Evolutionary conservation across 1,139 yeast genomes (phyloP), one percentile per base, ranked within the genome.

Genomic region (Yamadazyma jaroonii): DNA sequence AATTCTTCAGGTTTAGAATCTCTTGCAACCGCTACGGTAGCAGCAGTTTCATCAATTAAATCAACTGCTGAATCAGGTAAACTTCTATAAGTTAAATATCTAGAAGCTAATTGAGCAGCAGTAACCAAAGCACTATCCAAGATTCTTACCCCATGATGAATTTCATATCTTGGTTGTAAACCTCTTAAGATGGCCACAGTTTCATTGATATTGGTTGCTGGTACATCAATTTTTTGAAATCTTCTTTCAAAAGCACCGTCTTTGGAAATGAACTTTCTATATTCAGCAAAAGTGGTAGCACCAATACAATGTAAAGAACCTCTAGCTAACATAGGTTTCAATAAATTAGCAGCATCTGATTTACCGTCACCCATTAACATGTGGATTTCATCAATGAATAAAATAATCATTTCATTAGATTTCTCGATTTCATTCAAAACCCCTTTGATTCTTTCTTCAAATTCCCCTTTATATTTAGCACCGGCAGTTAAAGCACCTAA

Each of bases 211-310:
- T 96, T 84, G 40, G 97, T 92, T 52, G 95, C 99, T 35, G 87
- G 88, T 14, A 92, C 97, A 56, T 90, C 96, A 50, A 94, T 86
- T 60, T 88, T 89, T 65, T 92, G 99, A 77, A 92, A 92, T 61
- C 99, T 81, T 75, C 99, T 85, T 63, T 92, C 99, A 61, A 92
- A 90, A 1, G 99, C 98, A 59, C 96, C 98, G 64, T 92, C 99
- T 62, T 92, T 92, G 55, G 94, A 88, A 45, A 92, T 84, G 56
- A 83, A 81, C 59, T 90, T 84, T 59, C 97, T 79, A 71, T 92
- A 92, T 65, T 92, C 99, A 41, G 84, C 84, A 53, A 88, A 84
- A 3, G 98, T 94, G 14, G 98, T 92, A 30, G 98, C 98, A 67
- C 99, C 99, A 58, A 90, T 90, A 65, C 97, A 95, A 64, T 92